Conservation (phyloP, 2,329 filamentous ascomycete species). For the Fusarium praegraminearum region DNA sequence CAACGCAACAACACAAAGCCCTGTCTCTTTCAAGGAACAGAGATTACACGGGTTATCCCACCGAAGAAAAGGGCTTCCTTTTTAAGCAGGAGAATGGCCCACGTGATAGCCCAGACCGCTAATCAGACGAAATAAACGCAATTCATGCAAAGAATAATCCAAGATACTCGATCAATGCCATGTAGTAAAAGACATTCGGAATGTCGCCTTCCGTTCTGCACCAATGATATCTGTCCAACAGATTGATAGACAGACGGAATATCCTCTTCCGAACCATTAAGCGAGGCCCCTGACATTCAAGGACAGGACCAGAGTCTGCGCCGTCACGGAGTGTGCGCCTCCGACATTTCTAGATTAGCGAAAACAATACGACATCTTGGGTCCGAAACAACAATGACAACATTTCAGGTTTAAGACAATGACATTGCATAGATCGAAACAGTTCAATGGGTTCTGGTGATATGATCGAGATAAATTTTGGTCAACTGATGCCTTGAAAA, state of each 20-base stretch:
- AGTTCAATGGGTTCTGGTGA: background rate
- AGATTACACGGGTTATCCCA: background rate
- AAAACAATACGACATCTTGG: background rate
- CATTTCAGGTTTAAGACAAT: background rate
- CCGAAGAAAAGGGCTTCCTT: background rate
- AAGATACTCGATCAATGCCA: background rate
- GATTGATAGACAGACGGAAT: slow-evolving; percentile 5
- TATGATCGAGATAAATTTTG: background rate
- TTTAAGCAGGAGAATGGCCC: background rate
- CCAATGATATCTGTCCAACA: background rate
- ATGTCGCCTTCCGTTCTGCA: slow-evolving; percentile 13
- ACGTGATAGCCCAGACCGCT: slow-evolving; percentile 2
- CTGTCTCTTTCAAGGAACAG: background rate
- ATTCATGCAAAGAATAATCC: background rate
- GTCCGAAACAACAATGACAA: background rate
- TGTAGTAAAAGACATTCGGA: background rate
- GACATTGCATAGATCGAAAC: background rate
- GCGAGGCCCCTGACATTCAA: background rate
- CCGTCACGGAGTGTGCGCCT: slow-evolving; percentile 17
- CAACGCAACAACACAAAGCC: background rate
- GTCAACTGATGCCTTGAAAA: slow-evolving; percentile 4
- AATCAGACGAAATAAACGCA: background rate
- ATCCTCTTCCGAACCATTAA: background rate
- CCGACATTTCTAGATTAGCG: slow-evolving; percentile 24
- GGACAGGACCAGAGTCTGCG: background rate